phyloP scores from a whole-genome alignment of 805 yeast genomes.

The Suhomyces sp. region DNA sequence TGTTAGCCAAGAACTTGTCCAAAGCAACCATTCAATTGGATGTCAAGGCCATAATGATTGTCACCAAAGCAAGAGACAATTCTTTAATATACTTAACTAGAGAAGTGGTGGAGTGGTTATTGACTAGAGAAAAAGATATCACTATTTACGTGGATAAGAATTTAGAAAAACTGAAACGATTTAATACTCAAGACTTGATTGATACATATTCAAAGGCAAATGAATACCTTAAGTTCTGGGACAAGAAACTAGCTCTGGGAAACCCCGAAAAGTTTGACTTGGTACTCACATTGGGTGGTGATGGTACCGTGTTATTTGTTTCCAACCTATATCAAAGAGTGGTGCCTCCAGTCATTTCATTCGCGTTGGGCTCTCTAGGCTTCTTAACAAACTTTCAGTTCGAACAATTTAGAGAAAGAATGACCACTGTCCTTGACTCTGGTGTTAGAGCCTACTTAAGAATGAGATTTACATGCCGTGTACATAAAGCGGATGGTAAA shows the following conservation, averaged over 20 bases:
- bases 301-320: slow-evolving; percentile 46
- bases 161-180: slow-evolving; percentile 59
- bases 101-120: slow-evolving; percentile 76
- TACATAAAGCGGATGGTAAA: slow-evolving; percentile 51
- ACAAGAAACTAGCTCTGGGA: slow-evolving; percentile 50
- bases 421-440: slow-evolving; percentile 57
- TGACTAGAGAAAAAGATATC: slow-evolving; percentile 38
- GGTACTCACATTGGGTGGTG: slow-evolving; percentile 47
- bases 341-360: slow-evolving; percentile 48
- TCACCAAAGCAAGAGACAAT: slow-evolving; percentile 88
- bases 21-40: slow-evolving; percentile 71
- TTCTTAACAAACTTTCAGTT: slow-evolving; percentile 74
- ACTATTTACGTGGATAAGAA: slow-evolving; percentile 73
- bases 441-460: slow-evolving; percentile 78
- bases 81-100: slow-evolving; percentile 72
- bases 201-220: slow-evolving; percentile 47
- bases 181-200: slow-evolving; percentile 55
- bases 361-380: slow-evolving; percentile 44
- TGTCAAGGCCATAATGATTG: slow-evolving; percentile 70
- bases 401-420: slow-evolving; percentile 62
- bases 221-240: slow-evolving; percentile 65
- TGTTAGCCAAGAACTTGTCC: slow-evolving; percentile 67
- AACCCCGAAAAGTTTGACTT: slow-evolving; percentile 44
- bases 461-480: slow-evolving; percentile 85
- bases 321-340: slow-evolving; percentile 43